Conservation (phyloP, 2,329 filamentous ascomycete species). For the Colletotrichum sidae region DNA sequence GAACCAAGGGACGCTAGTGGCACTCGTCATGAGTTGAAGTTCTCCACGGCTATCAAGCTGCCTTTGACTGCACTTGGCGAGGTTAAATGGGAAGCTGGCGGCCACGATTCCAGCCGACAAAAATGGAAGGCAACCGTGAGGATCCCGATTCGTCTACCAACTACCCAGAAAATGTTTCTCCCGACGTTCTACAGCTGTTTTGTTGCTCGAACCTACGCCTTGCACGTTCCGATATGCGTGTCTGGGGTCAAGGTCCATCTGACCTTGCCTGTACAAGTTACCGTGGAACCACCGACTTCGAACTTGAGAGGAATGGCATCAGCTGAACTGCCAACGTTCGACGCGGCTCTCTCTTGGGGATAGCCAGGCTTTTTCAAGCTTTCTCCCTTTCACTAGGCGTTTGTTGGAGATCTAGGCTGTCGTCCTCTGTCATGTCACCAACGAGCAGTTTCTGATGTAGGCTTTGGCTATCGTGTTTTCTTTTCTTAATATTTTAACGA, state of each 20-base stretch:
- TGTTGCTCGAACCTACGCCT: slow-evolving; percentile 63
- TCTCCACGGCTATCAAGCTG: slow-evolving; percentile 58
- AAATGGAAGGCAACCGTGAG: slow-evolving; percentile 44
- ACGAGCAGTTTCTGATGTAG: no score
- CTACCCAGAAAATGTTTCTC: slow-evolving; percentile 61
- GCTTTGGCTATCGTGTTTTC: no score
- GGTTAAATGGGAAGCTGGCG: slow-evolving; percentile 55
- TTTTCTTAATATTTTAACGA: no score
- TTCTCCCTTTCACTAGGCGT: not conserved
- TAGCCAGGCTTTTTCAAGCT: not conserved
- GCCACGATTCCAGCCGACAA: slow-evolving; percentile 41
- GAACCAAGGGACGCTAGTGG: slow-evolving; percentile 52
- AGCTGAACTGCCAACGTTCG: slow-evolving; percentile 21
- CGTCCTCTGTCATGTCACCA: no score
- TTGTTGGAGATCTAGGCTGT: no score
- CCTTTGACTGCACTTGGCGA: slow-evolving; percentile 48
- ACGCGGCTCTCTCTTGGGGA: slow-evolving; percentile 22
- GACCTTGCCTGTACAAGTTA: slow-evolving; percentile 64
- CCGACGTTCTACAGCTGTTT: slow-evolving; percentile 71
- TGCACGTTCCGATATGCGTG: slow-evolving; percentile 58
- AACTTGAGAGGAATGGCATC: slow-evolving; percentile 39
- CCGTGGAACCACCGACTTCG: slow-evolving; percentile 49
- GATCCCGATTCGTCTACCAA: slow-evolving; percentile 61
- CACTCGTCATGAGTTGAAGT: slow-evolving; percentile 51
- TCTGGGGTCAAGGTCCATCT: slow-evolving; percentile 58